phyloP scores from a whole-genome alignment of 768 basidiomycete genomes.

The Podaxis sp. region DNA sequence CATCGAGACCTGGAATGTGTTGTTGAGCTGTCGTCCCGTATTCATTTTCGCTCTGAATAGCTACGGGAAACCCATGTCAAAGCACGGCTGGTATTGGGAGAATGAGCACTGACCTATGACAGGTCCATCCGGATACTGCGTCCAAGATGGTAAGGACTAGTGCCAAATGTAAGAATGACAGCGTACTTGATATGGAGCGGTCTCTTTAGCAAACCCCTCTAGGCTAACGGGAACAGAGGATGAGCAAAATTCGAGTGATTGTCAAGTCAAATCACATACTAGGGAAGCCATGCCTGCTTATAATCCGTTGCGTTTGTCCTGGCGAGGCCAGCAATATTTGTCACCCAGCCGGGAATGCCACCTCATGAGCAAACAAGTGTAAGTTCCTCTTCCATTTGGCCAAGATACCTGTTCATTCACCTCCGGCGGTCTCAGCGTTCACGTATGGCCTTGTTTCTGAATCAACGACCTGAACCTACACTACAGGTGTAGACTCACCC shows the following conservation, averaged over 20 bases:
- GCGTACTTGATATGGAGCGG: conserved; percentile 33
- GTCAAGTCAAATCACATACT: conserved; percentile 21
- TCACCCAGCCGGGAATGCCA: conserved; percentile 50
- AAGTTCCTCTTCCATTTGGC: background rate
- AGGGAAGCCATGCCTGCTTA: conserved; percentile 49
- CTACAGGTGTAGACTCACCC: conserved; percentile 37
- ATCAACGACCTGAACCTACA: background rate
- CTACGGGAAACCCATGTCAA: conserved; percentile 13
- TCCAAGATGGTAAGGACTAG: conserved; percentile 22
- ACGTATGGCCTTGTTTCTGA: conserved; percentile 39
- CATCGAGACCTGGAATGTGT: conserved; percentile 32
- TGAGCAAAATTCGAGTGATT: background rate
- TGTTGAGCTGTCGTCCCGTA: conserved; percentile 31
- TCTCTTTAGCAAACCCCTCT: conserved; percentile 28
- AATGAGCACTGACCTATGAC: conserved; percentile 31
- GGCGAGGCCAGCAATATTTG: conserved; percentile 49
- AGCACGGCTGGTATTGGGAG: background rate
- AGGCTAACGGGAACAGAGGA: conserved; percentile 19
- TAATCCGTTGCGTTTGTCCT: conserved; percentile 63
- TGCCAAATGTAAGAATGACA: conserved; percentile 26
- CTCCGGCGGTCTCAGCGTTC: conserved; percentile 68
- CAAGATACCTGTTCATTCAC: conserved; percentile 26
- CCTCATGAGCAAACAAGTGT: conserved; percentile 18
- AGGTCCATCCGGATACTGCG: conserved; percentile 45
- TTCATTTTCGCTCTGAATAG: conserved; percentile 48